Evolutionary conservation across 2,329 filamentous ascomycete genomes (phyloP).

Genomic region (Aureobasidium sp.): DNA sequence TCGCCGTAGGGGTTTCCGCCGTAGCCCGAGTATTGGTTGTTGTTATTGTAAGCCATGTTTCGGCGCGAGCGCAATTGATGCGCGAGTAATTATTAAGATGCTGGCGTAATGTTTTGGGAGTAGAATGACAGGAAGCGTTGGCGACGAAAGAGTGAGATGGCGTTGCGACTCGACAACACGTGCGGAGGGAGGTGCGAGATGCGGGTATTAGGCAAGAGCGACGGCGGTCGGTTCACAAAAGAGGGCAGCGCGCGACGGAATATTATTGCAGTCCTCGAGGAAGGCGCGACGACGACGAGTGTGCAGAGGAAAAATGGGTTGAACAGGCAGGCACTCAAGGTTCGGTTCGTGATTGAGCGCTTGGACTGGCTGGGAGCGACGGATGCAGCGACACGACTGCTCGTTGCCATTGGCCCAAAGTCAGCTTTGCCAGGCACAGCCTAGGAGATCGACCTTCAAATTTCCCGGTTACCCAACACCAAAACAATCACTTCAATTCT

Average conservation of each 20-base stretch:
- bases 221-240: constrained; percentile 6
- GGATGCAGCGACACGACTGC: not conserved
- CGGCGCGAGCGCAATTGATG: constrained; percentile 5
- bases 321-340: not conserved
- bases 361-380: not conserved
- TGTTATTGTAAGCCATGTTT: constrained; percentile 46
- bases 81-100: constrained; percentile 10
- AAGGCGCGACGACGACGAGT: constrained; percentile 7
- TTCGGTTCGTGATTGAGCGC: constrained; percentile 7
- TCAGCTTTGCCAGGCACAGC: not conserved
- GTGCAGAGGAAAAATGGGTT: constrained; percentile 3
- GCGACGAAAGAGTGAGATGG: constrained; percentile 1
- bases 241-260: not conserved
- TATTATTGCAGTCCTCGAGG: not conserved
- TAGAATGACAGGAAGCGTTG: not conserved
- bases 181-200: not conserved
- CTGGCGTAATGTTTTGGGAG: not conserved
- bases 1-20: constrained; percentile 55
- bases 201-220: constrained; percentile 3
- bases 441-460: not conserved
- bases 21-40: constrained; percentile 48
- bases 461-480: not conserved
- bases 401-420: not conserved
- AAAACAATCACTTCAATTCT: not conserved
- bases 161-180: constrained; percentile 1